Base-by-base conservation (phyloP, 805 yeast species). In the Ogataea minuta region DNA sequence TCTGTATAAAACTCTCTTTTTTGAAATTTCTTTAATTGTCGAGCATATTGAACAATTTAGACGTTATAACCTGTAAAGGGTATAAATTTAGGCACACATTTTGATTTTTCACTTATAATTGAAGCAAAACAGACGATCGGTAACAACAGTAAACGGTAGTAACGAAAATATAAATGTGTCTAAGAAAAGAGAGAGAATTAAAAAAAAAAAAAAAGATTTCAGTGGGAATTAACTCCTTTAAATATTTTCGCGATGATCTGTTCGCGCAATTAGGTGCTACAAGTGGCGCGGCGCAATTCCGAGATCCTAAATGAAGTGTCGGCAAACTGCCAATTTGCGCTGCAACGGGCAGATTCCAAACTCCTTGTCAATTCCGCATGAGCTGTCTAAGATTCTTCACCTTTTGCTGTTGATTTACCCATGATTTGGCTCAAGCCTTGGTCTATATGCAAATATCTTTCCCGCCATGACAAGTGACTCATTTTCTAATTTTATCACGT, bases 21-120 rank as follows among this genome's bases (percentile, higher is more conserved):
- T 41, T n/a, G n/a, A n/a, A 37, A 43, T 40, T 51, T 49, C 46
- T 42, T 45, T 39, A 49, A 42, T 48, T 44, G 47, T 34, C 35
- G 21, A 26, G 27, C 31, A 43, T 31, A 24, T 23, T 20, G 40
- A 39, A 47, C 44, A 47, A 47, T 43, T 42, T 34, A 44, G 43
- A 47, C 41, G 40, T 35, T 32, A 45, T 41, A 43, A 43, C 49
- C 45, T 38, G 17, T 23, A 39, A 15, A 23, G 43, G 43, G 34
- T 40, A 40, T 41, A 45, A 50, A 46, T 45, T 50, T 44, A 50
- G 45, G 54, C 54, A 47, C 54, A 47, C 54, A 50, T 50, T 42
- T 47, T 44, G 52, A 38, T 26, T 37, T 3, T 25, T 30, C 12
- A 20, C 29, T 41, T 34, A 31, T 28, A 24, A 39, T 28, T 39